Percentiles rank a stretch among this genome's conserved stretches.
Evolutionary conservation across 2,329 filamentous ascomycete genomes (phyloP).

Genomic region (Knufia petricola): DNA sequence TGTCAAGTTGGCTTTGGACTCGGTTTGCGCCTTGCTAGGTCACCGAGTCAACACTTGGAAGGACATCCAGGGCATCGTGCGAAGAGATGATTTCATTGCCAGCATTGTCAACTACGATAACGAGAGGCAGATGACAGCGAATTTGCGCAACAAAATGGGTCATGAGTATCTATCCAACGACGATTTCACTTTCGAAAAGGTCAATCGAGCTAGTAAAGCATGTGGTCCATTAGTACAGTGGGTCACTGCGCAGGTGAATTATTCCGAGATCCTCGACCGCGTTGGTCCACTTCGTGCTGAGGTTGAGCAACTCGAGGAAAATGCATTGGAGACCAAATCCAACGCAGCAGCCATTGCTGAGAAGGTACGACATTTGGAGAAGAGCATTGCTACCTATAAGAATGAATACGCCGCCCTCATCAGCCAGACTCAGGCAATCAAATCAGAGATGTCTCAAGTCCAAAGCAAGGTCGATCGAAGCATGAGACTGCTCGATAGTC

Average conservation of each 20-base stretch:
- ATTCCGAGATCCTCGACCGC: constrained; percentile 91
- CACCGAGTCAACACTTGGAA: constrained; percentile 90
- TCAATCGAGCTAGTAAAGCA: constrained; percentile 91
- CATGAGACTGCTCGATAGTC: constrained; percentile 82
- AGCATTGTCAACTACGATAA: constrained; percentile 98
- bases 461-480: constrained; percentile 98
- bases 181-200: constrained; percentile 92
- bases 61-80: constrained; percentile 76
- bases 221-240: constrained; percentile 95
- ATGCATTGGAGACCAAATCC: constrained; percentile 84
- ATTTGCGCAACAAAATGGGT: constrained; percentile 76
- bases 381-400: constrained; percentile 91
- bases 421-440: constrained; percentile 94
- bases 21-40: constrained; percentile 90
- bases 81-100: constrained; percentile 91
- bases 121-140: constrained; percentile 82
- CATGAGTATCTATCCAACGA: constrained; percentile 85
- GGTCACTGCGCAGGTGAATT: constrained; percentile 93
- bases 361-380: constrained; percentile 72
- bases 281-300: constrained; percentile 89
- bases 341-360: constrained; percentile 86
- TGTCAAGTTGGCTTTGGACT: constrained; percentile 85
- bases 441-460: constrained; percentile 88
- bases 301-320: constrained; percentile 74
- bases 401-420: constrained; percentile 90